Evolutionary conservation across 169 alveolate species (phyloP).

Genomic region (Cryptosporidium felis): DNA sequence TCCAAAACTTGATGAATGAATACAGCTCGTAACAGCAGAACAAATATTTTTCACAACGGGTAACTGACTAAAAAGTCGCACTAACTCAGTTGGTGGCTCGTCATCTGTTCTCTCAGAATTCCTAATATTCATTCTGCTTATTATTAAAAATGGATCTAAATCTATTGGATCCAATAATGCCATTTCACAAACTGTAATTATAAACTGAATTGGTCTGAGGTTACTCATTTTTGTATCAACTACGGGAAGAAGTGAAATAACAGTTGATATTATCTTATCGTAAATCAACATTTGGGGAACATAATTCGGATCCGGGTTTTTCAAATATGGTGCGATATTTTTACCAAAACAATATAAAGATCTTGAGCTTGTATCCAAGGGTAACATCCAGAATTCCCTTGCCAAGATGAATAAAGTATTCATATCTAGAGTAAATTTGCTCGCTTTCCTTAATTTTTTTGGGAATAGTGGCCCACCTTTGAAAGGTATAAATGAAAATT

Average conservation of each 20-base stretch:
- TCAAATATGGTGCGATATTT: background rate
- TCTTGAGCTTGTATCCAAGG: background rate
- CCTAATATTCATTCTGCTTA: background rate
- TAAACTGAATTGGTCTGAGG: constrained; percentile 26
- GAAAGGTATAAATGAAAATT: constrained; percentile 35
- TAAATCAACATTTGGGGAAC: constrained; percentile 40
- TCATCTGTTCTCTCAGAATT: background rate
- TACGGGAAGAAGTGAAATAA: constrained; percentile 36
- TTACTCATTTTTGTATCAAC: constrained; percentile 17
- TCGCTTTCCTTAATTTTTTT: background rate
- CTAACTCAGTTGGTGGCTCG: background rate
- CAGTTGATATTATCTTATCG: constrained; percentile 53
- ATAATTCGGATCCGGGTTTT: constrained; percentile 31
- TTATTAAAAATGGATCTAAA: constrained; percentile 19
- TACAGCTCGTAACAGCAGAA: constrained; percentile 6
- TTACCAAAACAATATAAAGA: constrained; percentile 35
- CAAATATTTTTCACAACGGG: constrained; percentile 22
- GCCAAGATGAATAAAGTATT: constrained; percentile 22
- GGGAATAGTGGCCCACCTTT: constrained; percentile 8
- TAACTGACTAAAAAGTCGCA: constrained; percentile 15
- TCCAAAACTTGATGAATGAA: background rate
- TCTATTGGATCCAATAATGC: constrained; percentile 60
- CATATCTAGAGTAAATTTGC: background rate
- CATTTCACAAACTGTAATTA: constrained; percentile 66
- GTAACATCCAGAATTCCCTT: constrained; percentile 49